Evolutionary conservation across 2,329 filamentous ascomycete species (phyloP), one percentile per base, ranked within the genome.

Genomic region (Hysterium pulicare): DNA sequence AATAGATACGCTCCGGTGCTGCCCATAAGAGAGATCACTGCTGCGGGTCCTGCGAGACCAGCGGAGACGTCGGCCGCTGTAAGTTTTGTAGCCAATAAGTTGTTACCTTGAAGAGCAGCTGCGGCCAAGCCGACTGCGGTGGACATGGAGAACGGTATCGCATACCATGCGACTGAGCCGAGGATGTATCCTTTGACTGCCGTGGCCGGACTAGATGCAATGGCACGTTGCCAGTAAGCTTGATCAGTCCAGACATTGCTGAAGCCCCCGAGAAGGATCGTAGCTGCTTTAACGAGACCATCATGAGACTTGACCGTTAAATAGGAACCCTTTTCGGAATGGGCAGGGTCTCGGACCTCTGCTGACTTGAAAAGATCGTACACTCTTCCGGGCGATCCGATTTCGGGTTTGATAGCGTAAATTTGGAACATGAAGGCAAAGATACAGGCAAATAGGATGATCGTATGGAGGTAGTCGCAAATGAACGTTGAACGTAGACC

Each of bases 131-230:
- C 69, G 36, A 71, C 53, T 2, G 67, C 68, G 2, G 69, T 71
- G 0, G 66, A 61, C 48, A 70, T 63, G 9, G 62, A 60, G 34
- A 69, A 72, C 1, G 70, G 69, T 11, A 72, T 68, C 10, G 63
- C 69, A 43, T 69, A 70, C 59, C 68, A 71, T 4, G 66, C 68
- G 5, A 72, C 48, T 0, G 68, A 66, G 7, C 64, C 69, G n/a
- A 72, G 55, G 31, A 45, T 45, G 22, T 45, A 45, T 9, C 28
- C 28, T 16, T 31, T 31, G 13, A 31, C 28, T 3, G 28, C 28
- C 13, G 28, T 31, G 4, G 28, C 16, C 28, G 28, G 28, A 9
- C 28, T 31, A 5, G 28, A 31, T 16, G 28, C 28, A 16, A 31
- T 43, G 16, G 11, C 19, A 2, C 15, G 5, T 11, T 22, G 13